Conservation (phyloP, 148 eudicot species). For the Dianthus caryophyllus region DNA sequence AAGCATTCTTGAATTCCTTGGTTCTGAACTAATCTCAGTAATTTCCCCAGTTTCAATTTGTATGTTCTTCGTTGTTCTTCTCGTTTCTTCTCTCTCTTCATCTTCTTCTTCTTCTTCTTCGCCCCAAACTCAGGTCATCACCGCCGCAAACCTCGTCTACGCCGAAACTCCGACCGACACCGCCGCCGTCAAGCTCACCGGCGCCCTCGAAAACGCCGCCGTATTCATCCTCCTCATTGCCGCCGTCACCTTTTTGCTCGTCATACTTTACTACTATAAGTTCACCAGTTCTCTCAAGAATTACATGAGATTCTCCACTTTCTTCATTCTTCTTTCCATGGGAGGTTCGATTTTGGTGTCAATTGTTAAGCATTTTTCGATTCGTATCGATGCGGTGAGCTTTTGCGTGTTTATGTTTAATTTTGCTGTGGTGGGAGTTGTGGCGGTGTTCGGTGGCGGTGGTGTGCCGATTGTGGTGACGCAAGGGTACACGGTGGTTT, state of each 20-base stretch:
- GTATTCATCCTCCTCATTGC: constrained; percentile 68
- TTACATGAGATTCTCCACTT: constrained; percentile 77
- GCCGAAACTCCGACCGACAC: constrained; percentile 59
- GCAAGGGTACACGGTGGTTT: constrained; percentile 58
- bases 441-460: constrained; percentile 48
- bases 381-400: constrained; percentile 53
- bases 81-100: constrained; percentile 32
- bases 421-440: constrained; percentile 58
- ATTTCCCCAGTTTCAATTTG: constrained; percentile 89
- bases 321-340: constrained; percentile 55
- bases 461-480: constrained; percentile 70
- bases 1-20: constrained; percentile 61
- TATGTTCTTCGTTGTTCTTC: constrained; percentile 62
- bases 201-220: constrained; percentile 67
- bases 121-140: constrained; percentile 31
- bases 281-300: constrained; percentile 60
- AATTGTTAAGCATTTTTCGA: constrained; percentile 40
- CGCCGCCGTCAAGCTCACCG: constrained; percentile 61
- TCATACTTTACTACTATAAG: constrained; percentile 73
- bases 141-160: constrained; percentile 86
- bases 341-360: constrained; percentile 67
- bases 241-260: constrained; percentile 62
- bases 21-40: constrained; percentile 61
- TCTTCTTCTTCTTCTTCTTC: constrained; percentile 18
- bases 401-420: constrained; percentile 46